A percentile compares a stretch with the other conserved stretches of the same genome.
phyloP scores from a whole-genome alignment of 768 basidiomycete species.

The Naganishia vaughanmartiniae region DNA sequence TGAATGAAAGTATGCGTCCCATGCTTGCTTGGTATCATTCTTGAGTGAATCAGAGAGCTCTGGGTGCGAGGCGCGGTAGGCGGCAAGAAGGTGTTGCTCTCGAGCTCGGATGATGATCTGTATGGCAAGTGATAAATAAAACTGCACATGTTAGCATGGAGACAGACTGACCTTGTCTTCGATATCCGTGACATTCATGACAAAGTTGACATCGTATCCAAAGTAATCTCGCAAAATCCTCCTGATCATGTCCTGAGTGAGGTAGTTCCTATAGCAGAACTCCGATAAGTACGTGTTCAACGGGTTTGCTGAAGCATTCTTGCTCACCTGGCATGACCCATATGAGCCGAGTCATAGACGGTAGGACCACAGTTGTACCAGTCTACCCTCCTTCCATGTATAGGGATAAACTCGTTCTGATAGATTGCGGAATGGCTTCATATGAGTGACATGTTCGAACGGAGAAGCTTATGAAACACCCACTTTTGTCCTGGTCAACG shows the following conservation, averaged over 20 bases:
- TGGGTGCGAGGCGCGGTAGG: constrained; percentile 37
- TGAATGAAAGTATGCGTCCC: constrained; percentile 61
- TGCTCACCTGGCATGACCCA: constrained; percentile 77
- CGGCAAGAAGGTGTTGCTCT: constrained; percentile 56
- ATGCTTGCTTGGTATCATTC: constrained; percentile 61
- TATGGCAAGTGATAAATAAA: neutral
- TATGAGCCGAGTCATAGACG: constrained; percentile 95
- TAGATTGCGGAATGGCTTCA: neutral
- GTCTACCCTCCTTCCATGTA: constrained; percentile 53
- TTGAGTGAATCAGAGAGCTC: constrained; percentile 63
- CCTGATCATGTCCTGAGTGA: constrained; percentile 86
- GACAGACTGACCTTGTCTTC: constrained; percentile 80
- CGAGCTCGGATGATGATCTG: constrained; percentile 93
- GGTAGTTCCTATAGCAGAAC: constrained; percentile 67
- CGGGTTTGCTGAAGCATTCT: constrained; percentile 57
- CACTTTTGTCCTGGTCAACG: constrained; percentile 86
- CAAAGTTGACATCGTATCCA: constrained; percentile 94
- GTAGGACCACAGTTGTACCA: constrained; percentile 99
- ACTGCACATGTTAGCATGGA: neutral
- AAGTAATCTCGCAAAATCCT: constrained; percentile 93
- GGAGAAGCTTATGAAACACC: constrained; percentile 19
- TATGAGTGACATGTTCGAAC: neutral
- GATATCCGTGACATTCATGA: constrained; percentile 99
- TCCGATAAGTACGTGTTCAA: neutral
- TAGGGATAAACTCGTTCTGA: constrained; percentile 74